These are phyloP conservation scores for Elaphomyces granulatus DNA, from an alignment of 495 filamentous ascomycete species.

Conservation along the genomic window DNA sequence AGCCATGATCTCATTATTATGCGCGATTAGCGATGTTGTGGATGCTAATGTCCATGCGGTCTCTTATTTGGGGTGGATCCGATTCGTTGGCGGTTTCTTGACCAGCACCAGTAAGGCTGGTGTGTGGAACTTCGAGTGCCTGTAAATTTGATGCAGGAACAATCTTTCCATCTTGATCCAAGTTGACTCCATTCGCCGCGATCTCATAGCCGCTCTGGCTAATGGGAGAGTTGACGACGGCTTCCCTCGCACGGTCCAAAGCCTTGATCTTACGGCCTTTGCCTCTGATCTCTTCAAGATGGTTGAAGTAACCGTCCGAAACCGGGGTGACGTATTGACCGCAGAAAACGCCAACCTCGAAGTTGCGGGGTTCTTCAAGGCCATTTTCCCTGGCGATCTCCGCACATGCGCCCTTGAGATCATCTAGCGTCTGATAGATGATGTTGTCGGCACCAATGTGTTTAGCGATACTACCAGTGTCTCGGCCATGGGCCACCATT, in stretches of 20 bases:
- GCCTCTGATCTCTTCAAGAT: constrained; percentile 64
- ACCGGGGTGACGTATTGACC: constrained; percentile 82
- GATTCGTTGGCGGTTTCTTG: constrained; percentile 11
- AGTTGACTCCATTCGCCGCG: constrained; percentile 47
- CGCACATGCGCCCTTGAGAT: constrained; percentile 66
- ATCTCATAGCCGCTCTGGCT: constrained; percentile 46
- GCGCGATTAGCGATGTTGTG: constrained; percentile 5
- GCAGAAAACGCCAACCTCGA: constrained; percentile 92
- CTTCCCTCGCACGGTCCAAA: constrained; percentile 51
- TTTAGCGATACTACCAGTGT: constrained; percentile 52
- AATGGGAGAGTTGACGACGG: constrained; percentile 48
- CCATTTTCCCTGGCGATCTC: constrained; percentile 46
- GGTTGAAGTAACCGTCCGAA: constrained; percentile 70
- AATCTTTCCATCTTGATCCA: constrained; percentile 41
- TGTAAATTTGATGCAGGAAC: constrained; percentile 26
- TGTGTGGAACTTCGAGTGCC: constrained; percentile 25
- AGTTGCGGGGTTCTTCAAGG: constrained; percentile 45
- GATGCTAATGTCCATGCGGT: constrained; percentile 11
- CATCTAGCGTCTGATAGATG: constrained; percentile 77
- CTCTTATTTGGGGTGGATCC: constrained; percentile 28
- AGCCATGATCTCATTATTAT: no score
- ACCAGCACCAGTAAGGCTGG: constrained; percentile 17
- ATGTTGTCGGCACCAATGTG: constrained; percentile 85
- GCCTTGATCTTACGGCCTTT: constrained; percentile 60
- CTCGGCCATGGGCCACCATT: constrained; percentile 69